Evolutionary conservation across 1,139 yeast species (phyloP), one percentile per base, ranked within the genome.

Genomic region (Hyphopichia pseudoburtonii): DNA sequence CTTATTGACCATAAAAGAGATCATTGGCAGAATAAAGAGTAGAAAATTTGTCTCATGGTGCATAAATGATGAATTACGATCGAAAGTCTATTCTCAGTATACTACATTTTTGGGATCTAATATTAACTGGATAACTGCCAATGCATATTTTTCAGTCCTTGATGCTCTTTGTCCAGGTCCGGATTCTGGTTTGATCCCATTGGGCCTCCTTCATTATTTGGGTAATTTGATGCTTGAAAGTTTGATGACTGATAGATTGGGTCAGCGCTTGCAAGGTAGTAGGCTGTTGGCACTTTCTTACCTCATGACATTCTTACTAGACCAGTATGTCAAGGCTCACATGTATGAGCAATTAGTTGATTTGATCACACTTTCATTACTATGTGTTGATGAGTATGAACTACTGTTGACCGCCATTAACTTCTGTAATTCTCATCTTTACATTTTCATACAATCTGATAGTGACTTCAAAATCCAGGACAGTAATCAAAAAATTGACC

Each of bases 371-470:
- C 16, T 27, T 15, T 22, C 11, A 4, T 42, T 75, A 15, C 32
- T 39, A 1, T 75, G 79, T 2, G 41, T 38, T 2, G 40, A 60
- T 2, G 64, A 62, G 31, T 77, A 68, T 43, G 82, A 79, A 42
- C 79, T 78, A 9, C 82, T 76, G 46, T 46, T 68, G 4, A 52
- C 61, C 4, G 67, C 77, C 0, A 55, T 81, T 17, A 44, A 57
- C 1, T 67, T 57, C 34, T 54, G 62, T 26, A 36, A 44, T 3
- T 23, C 33, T 2, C 36, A 46, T 30, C 31, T 56, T 23, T n/a
- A n/a, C n/a, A n/a, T n/a, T n/a, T n/a, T n/a, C n/a, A n/a, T n/a
- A n/a, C n/a, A n/a, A n/a, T n/a, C n/a, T n/a, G n/a, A n/a, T n/a
- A n/a, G n/a, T n/a, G 33, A 42, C 2, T 19, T 25, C 2, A 42